Evolutionary conservation across 495 filamentous ascomycete genomes (phyloP).

Genomic region (Acidiella bohemica): DNA sequence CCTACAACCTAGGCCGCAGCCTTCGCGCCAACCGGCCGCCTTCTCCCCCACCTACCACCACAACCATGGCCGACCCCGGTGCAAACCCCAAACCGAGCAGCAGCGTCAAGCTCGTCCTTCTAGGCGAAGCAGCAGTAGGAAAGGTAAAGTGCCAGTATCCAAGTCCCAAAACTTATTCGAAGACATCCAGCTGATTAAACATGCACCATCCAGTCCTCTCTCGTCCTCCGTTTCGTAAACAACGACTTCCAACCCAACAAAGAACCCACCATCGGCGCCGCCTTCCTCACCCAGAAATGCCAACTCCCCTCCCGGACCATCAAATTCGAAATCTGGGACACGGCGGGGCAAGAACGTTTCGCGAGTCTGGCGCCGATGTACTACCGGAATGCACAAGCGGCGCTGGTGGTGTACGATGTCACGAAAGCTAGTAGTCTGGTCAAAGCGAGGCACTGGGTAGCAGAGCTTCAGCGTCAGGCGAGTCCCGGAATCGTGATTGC

Average conservation of each 20-base stretch:
- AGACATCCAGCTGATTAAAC: no score
- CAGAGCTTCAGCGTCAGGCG: constrained; percentile 94
- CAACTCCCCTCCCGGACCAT: constrained; percentile 90
- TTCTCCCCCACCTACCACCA: constrained; percentile 2
- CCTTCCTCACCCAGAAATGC: constrained; percentile 99
- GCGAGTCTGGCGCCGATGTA: constrained; percentile 99
- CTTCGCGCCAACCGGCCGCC: constrained; percentile 13
- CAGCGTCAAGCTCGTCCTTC: constrained; percentile 95
- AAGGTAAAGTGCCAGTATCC: constrained; percentile 50
- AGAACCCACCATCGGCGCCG: constrained; percentile 96
- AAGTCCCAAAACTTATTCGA: no score
- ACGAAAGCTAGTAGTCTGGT: constrained; percentile 89
- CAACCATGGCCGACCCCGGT: constrained; percentile 37
- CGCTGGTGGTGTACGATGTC: constrained; percentile 97
- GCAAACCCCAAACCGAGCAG: constrained; percentile 85
- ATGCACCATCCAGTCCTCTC: constrained; percentile 56
- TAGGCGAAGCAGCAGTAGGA: constrained; percentile 94
- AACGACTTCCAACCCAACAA: constrained; percentile 99
- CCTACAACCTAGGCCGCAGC: constrained; percentile 16
- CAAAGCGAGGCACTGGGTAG: constrained; percentile 98
- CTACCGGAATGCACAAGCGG: constrained; percentile 97
- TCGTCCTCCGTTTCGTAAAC: constrained; percentile 97
- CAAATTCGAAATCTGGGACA: constrained; percentile 99
- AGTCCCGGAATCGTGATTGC: constrained; percentile 95
- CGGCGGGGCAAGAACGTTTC: constrained; percentile 93